phyloP scores from a whole-genome alignment of 495 filamentous ascomycete species.

The Penicillium roqueforti region DNA sequence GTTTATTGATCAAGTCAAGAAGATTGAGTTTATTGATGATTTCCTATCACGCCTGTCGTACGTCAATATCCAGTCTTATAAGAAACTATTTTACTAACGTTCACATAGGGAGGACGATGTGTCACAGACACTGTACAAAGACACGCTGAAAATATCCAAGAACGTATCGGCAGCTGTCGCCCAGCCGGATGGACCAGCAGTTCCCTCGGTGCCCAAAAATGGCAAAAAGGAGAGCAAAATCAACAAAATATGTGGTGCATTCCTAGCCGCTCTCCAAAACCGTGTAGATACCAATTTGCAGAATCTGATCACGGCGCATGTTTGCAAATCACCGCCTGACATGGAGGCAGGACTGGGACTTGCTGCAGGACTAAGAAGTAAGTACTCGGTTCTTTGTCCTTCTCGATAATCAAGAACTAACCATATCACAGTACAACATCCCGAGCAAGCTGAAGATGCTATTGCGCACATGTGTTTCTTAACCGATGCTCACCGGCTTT shows the following conservation, averaged over 20 bases:
- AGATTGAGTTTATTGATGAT: constrained; percentile 79
- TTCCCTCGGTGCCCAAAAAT: constrained; percentile 4
- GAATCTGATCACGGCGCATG: constrained; percentile 89
- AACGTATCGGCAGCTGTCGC: constrained; percentile 30
- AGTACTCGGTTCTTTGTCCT: constrained; percentile 6
- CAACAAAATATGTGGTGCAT: constrained; percentile 84
- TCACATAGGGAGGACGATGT: constrained; percentile 80
- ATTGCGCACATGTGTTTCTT: constrained; percentile 97
- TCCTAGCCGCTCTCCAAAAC: constrained; percentile 61
- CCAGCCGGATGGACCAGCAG: constrained; percentile 17
- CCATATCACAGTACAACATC: constrained; percentile 44
- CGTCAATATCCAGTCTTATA: constrained; percentile 17
- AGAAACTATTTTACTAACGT: constrained; percentile 14
- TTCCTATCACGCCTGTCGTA: constrained; percentile 88
- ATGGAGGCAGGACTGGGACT: constrained; percentile 80
- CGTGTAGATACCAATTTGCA: constrained; percentile 70
- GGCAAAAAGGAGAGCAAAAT: constrained; percentile 56
- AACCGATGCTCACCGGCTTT: constrained; percentile 88
- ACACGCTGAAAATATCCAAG: constrained; percentile 55
- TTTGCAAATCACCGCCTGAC: constrained; percentile 88
- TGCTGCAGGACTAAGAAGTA: constrained; percentile 66
- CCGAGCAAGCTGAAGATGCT: constrained; percentile 71
- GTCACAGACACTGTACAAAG: constrained; percentile 86
- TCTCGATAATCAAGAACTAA: background rate
- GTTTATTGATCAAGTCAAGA: constrained; percentile 84